Evolutionary conservation across 768 basidiomycete species (phyloP).

Genomic region (Amanita pseudoporphyria): DNA sequence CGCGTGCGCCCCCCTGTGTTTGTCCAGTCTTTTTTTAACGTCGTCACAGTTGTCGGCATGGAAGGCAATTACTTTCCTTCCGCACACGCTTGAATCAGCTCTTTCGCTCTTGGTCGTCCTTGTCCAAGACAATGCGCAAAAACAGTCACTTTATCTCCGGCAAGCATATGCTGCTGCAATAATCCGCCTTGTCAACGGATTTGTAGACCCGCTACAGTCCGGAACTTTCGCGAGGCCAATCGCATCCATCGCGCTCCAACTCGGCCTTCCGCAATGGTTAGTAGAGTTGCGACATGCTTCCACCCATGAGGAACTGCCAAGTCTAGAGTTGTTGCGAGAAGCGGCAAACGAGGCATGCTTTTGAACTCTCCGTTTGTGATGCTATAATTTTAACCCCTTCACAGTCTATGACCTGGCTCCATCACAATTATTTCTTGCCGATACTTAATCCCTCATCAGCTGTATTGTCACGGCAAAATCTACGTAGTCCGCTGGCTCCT

Average conservation of each 20-base stretch:
- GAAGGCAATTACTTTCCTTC: constrained; percentile 65
- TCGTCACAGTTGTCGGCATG: constrained; percentile 61
- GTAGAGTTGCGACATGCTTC: constrained; percentile 92
- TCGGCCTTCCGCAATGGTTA: constrained; percentile 80
- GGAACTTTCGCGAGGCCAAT: constrained; percentile 89
- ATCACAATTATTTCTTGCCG: constrained; percentile 78
- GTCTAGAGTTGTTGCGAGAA: constrained; percentile 67
- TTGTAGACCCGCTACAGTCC: constrained; percentile 89
- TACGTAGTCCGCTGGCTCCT: constrained; percentile 52
- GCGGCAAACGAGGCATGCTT: constrained; percentile 56
- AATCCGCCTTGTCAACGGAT: constrained; percentile 85
- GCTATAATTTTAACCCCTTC: constrained; percentile 1
- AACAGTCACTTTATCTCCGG: constrained; percentile 44
- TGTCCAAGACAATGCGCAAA: constrained; percentile 37
- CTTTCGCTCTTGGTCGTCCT: constrained; percentile 52
- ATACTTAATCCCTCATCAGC: constrained; percentile 47
- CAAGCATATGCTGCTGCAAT: constrained; percentile 76
- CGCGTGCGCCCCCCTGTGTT: constrained; percentile 34
- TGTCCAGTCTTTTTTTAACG: constrained; percentile 4
- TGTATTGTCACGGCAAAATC: constrained; percentile 17
- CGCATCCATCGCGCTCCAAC: constrained; percentile 74
- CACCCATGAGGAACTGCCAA: constrained; percentile 92
- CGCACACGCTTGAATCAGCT: constrained; percentile 72
- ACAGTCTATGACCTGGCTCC: constrained; percentile 77
- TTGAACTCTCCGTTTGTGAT: background rate